Base-by-base conservation (phyloP, 164 flowering plant genomes). In the Akebia trifoliata region DNA sequence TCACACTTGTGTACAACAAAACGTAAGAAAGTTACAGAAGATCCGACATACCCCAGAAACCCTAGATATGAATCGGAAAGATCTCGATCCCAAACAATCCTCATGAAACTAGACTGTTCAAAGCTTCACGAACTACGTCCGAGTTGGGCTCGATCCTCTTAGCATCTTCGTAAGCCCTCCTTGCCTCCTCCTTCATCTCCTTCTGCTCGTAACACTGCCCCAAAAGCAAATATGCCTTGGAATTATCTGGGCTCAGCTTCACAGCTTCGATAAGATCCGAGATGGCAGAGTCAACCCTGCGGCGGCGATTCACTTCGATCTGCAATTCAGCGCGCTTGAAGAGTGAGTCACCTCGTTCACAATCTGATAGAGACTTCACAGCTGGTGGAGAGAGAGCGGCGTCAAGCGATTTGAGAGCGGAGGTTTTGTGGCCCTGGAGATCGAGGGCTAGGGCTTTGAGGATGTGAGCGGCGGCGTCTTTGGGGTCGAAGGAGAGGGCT, bases 381-480 rank as follows among this genome's bases (percentile, higher is more conserved):
- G 87, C 84, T 4, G 79, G 81, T 0, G 84, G 82, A 0, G 86
- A 69, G 12, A 91, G 80, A 2, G 96, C 97, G 15, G 37, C 51
- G 54, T 84, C 88, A 49, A 87, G 50, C 6, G 90, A 77, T 8
- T 77, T 78, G 31, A 87, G 73, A 2, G 97, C 95, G 20, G 89
- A 72, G 35, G 81, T 44, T 44, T 67, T 69, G 73, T 67, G 81
- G 15, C 89, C 95, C 60, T 73, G 86, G 49, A 79, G 66, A 12
- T 83, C 86, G 15, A 86, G 79, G 1, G 84, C 80, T 6, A 91
- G 71, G 49, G 92, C 80, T 50, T 83, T 84, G 66, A 91, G 81
- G 61, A 91, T 83, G 72, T 86, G 85, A 14, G 89, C 50, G 0
- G 97, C 97, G 28, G 94, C 94, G 68, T 91, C 98, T n/a, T 50